Evolutionary conservation across 352 stramenopile species (phyloP).

Genomic region (Globisporangium middletonii): DNA sequence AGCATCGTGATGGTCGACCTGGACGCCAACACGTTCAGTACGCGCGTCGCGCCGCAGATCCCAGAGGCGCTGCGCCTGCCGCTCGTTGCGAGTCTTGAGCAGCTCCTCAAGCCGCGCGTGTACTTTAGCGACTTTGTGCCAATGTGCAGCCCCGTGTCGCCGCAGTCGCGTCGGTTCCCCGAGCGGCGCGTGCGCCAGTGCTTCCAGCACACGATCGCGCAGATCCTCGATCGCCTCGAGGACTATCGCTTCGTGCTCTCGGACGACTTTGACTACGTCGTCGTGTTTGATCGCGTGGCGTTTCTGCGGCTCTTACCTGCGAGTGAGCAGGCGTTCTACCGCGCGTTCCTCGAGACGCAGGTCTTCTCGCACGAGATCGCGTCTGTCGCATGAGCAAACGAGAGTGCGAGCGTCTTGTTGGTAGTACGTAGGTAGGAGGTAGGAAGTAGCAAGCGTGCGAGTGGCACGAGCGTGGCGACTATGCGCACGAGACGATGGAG

Average conservation of each 20-base stretch:
- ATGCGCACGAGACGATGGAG: background rate
- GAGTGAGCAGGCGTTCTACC: constrained; percentile 64
- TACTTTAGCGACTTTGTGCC: constrained; percentile 76
- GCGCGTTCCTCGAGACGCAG: constrained; percentile 79
- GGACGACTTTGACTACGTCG: constrained; percentile 83
- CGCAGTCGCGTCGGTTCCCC: constrained; percentile 33
- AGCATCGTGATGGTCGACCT: constrained; percentile 71
- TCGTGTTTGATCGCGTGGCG: constrained; percentile 76
- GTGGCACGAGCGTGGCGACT: background rate
- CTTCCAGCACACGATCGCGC: constrained; percentile 43
- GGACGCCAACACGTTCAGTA: constrained; percentile 53
- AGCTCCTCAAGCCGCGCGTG: constrained; percentile 66
- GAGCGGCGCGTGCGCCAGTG: constrained; percentile 52
- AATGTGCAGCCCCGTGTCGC: constrained; percentile 36
- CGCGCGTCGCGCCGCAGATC: constrained; percentile 30
- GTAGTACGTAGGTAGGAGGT: background rate
- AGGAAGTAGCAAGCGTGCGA: background rate
- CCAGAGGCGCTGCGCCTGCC: constrained; percentile 35
- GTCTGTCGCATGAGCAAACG: constrained; percentile 32
- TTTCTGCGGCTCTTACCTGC: constrained; percentile 52
- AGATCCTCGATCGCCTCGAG: constrained; percentile 53
- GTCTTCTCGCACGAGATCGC: constrained; percentile 83
- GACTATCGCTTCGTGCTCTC: constrained; percentile 82
- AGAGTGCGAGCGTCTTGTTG: background rate
- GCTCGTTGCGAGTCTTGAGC: constrained; percentile 41